Conservation (phyloP, 805 yeast genomes). For the Hanseniaspora lachancei region DNA sequence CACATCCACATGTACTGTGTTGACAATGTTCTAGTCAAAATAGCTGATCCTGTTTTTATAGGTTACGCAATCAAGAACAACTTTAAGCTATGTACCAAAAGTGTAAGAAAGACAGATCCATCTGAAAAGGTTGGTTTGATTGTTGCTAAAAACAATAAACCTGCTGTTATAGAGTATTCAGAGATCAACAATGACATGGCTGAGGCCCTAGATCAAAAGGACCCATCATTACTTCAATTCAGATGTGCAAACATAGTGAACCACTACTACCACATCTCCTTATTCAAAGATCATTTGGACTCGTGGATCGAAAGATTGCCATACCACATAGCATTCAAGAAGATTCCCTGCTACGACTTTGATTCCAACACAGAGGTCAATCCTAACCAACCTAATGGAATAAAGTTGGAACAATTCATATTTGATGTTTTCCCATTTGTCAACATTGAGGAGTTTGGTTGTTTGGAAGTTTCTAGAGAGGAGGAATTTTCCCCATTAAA, state of each 20-base stretch:
- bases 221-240: constrained; percentile 46
- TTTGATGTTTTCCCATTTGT: constrained; percentile 88
- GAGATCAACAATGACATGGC: constrained; percentile 72
- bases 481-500: constrained; percentile 90
- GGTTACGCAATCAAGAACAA: constrained; percentile 65
- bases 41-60: constrained; percentile 77
- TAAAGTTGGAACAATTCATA: constrained; percentile 90
- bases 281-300: constrained; percentile 46
- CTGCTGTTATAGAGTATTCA: constrained; percentile 90
- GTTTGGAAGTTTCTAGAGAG: constrained; percentile 74
- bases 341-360: constrained; percentile 50
- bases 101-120: constrained; percentile 83
- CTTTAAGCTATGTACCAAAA: constrained; percentile 79
- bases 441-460: constrained; percentile 60
- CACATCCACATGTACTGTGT: constrained; percentile 96
- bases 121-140: constrained; percentile 84
- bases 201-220: constrained; percentile 42
- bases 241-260: constrained; percentile 96
- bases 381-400: constrained; percentile 77
- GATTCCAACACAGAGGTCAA: constrained; percentile 32
- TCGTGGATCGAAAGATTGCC: constrained; percentile 67
- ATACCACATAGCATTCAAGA: constrained; percentile 90
- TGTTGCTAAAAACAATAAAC: constrained; percentile 52
- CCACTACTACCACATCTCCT: constrained; percentile 81
- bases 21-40: constrained; percentile 80